Conservation (phyloP, 75 land plant genomes). For the Sequoia sempervirens region DNA sequence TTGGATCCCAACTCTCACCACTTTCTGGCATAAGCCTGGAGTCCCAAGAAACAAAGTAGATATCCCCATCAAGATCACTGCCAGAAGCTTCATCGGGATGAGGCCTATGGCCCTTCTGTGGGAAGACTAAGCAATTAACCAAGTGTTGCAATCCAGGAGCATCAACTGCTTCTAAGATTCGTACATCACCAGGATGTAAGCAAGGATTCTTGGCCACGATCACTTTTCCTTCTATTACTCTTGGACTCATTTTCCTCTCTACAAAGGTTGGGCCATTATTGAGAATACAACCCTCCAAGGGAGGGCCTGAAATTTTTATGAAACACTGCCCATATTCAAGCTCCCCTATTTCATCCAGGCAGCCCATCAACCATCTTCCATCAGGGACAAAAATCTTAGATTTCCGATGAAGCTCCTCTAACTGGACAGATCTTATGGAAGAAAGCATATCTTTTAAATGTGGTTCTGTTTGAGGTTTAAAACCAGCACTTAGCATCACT, state of each 20-base stretch:
- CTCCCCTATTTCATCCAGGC: constrained; percentile 73
- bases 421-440: constrained; percentile 65
- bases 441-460: constrained; percentile 68
- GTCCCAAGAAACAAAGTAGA: constrained; percentile 93
- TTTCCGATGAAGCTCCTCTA: constrained; percentile 63
- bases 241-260: constrained; percentile 15
- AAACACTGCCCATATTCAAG: constrained; percentile 87
- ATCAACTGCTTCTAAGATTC: constrained; percentile 89
- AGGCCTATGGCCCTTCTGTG: constrained; percentile 87
- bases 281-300: constrained; percentile 35
- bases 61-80: constrained; percentile 95
- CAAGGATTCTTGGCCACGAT: constrained; percentile 90
- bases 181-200: constrained; percentile 92
- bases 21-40: constrained; percentile 64
- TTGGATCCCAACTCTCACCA: constrained; percentile 62
- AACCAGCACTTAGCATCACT: constrained; percentile 80
- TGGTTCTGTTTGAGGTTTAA: constrained; percentile 69
- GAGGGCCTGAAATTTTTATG: constrained; percentile 58
- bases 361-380: constrained; percentile 93
- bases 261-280: constrained; percentile 42
- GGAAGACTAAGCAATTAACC: constrained; percentile 82
- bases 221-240: constrained; percentile 62
- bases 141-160: constrained; percentile 69
- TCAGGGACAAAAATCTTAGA: constrained; percentile 72
- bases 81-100: constrained; percentile 96